phyloP scores from a whole-genome alignment of 768 basidiomycete genomes.

The Leccinum aurantiacum region DNA sequence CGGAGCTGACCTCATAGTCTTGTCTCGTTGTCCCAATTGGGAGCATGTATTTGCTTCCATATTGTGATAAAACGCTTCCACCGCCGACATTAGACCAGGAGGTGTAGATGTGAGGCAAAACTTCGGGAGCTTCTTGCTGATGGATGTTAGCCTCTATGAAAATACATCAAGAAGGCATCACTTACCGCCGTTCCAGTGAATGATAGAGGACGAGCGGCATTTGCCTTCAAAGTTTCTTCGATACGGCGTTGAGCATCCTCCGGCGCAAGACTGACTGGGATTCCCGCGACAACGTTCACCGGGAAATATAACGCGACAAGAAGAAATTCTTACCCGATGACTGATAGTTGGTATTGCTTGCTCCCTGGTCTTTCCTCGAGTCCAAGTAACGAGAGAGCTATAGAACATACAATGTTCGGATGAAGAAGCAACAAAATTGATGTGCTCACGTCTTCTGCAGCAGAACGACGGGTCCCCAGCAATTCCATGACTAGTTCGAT shows the following conservation, averaged over 20 bases:
- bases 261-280: slow-evolving; percentile 35
- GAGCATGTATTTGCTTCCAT: slow-evolving; percentile 76
- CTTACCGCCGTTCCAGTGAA: slow-evolving; percentile 57
- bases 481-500: slow-evolving; percentile 78
- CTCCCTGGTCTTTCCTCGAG: background rate
- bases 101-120: slow-evolving; percentile 88
- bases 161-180: slow-evolving; percentile 1
- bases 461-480: slow-evolving; percentile 50
- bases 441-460: slow-evolving; percentile 49
- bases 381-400: slow-evolving; percentile 20
- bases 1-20: slow-evolving; percentile 57
- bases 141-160: slow-evolving; percentile 10
- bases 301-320: background rate
- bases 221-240: slow-evolving; percentile 57
- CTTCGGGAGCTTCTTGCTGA: slow-evolving; percentile 56
- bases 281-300: slow-evolving; percentile 1
- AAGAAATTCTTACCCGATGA: slow-evolving; percentile 10
- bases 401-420: background rate
- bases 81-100: slow-evolving; percentile 58
- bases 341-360: background rate
- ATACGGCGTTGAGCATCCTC: slow-evolving; percentile 60
- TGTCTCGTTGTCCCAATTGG: slow-evolving; percentile 79
- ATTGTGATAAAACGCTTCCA: slow-evolving; percentile 59
- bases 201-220: slow-evolving; percentile 59
- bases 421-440: background rate